These are phyloP conservation scores for Termitomyces titanicus DNA, from an alignment of 768 basidiomycete species.

Conservation along the genomic window DNA sequence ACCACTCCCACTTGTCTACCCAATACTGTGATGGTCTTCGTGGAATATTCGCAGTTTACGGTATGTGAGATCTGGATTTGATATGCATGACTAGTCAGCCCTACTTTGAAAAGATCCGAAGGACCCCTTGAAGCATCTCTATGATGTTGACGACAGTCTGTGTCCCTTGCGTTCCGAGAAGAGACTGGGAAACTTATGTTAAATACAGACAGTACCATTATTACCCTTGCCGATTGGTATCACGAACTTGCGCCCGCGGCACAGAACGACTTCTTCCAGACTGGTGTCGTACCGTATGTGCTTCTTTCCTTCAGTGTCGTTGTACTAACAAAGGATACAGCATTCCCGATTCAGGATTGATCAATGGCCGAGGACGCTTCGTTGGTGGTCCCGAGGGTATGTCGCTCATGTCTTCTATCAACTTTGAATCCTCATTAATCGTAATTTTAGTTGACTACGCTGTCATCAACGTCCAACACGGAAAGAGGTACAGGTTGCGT, in stretches of 20 bases:
- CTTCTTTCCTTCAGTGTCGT: slow-evolving; percentile 1
- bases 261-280: slow-evolving; percentile 27
- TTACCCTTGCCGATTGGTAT: slow-evolving; percentile 32
- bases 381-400: slow-evolving; percentile 33
- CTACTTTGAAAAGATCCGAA: slow-evolving; percentile 24
- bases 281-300: slow-evolving; percentile 26
- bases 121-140: slow-evolving; percentile 31
- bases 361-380: slow-evolving; percentile 42
- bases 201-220: slow-evolving; percentile 27
- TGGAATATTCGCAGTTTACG: slow-evolving; percentile 25
- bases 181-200: neutral
- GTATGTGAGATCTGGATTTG: slow-evolving; percentile 4
- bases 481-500: slow-evolving; percentile 49
- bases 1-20: slow-evolving; percentile 42
- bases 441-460: slow-evolving; percentile 28
- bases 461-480: slow-evolving; percentile 37
- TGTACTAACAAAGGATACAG: slow-evolving; percentile 6
- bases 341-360: slow-evolving; percentile 38
- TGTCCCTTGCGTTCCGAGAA: slow-evolving; percentile 1
- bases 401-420: slow-evolving; percentile 17
- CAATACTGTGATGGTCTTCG: too few relatives aligned
- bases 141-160: slow-evolving; percentile 39
- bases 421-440: slow-evolving; percentile 15
- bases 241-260: slow-evolving; percentile 34
- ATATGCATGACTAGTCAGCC: neutral